These are phyloP conservation scores for Odonthalia washingtoniensis DNA, from an alignment of 31 red algal genomes.

Conservation along the genomic window DNA sequence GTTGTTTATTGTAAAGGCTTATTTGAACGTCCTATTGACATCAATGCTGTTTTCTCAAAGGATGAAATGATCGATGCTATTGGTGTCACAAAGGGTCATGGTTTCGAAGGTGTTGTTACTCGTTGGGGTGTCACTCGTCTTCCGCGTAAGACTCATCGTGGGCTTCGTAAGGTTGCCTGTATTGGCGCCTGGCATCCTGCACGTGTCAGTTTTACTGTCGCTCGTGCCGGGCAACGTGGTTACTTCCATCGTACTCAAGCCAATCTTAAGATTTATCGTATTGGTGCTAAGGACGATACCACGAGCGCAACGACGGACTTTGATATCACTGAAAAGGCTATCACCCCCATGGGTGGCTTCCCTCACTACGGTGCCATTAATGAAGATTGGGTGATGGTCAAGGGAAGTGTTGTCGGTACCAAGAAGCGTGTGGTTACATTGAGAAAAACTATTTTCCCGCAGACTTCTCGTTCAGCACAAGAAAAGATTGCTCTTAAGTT, in stretches of 20 bases:
- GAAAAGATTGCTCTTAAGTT: conserved; percentile 97
- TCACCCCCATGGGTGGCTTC: conserved; percentile 98
- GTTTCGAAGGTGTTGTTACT: conserved; percentile 97
- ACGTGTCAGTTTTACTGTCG: conserved; percentile 89
- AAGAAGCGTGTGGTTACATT: conserved; percentile 92
- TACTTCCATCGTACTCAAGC: conserved; percentile 97
- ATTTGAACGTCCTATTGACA: conserved; percentile 90
- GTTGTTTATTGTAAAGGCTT: conserved; percentile 89
- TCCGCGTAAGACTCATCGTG: conserved; percentile 99
- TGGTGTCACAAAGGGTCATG: conserved; percentile 97
- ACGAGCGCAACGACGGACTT: conserved; percentile 94
- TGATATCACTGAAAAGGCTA: conserved; percentile 98
- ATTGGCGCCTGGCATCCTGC: conserved; percentile 99
- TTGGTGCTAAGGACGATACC: conserved; percentile 84
- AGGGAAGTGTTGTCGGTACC: conserved; percentile 85
- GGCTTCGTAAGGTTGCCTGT: conserved; percentile 97
- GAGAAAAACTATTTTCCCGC: conserved; percentile 90
- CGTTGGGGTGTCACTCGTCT: conserved; percentile 97
- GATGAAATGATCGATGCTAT: conserved; percentile 99
- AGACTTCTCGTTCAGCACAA: conserved; percentile 84
- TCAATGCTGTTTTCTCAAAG: conserved; percentile 91
- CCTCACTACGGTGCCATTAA: conserved; percentile 95
- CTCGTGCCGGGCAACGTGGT: conserved; percentile 96
- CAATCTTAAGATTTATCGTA: conserved; percentile 96
- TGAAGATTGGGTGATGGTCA: conserved; percentile 98